Evolutionary conservation across 2,329 filamentous ascomycete species (phyloP), one percentile per base, ranked within the genome.

Genomic region (Gnomoniopsis smithogilvyi): DNA sequence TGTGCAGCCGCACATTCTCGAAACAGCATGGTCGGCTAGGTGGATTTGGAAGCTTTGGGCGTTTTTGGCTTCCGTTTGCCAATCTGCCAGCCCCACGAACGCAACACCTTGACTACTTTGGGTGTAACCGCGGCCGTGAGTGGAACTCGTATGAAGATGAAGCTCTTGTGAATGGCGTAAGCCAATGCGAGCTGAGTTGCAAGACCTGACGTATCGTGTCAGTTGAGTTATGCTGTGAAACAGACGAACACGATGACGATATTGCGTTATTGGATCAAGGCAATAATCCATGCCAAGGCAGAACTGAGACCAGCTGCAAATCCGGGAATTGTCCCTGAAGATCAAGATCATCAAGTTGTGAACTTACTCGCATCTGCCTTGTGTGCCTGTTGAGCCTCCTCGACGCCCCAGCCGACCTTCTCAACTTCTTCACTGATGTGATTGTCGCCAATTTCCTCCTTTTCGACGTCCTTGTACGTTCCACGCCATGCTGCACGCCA

Each of bases 141-240:
- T 10, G 95, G 95, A 11, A 99, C 92, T n/a, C 95, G 86, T 65
- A 98, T 74, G 74, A 99, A 96, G 68, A 99, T 97, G 73, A 98
- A 92, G 67, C 90, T 96, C 78, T 99, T 99, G 80, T 99, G 95
- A 60, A 99, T 91, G 30, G 94, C 94, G 70, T 99, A 99, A 14
- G 95, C 95, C 51, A 99, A 82, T 17, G 91, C 92, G 33, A 99
- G 79, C 71, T 97, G 92, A 10, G 95, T 98, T 54, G 80, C 84
- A 36, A 88, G 73, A 66, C 85, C 85, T 88, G 63, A 43, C 41
- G 41, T 10, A 22, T 17, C 24, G 52, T 36, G 19, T 48, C 7
- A 30, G 26, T 45, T 19, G 41, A 45, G 41, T 19, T n/a, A 11
- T 45, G 26, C 21, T 21, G 11, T 45, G 41, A 19, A 10, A 45